Evolutionary conservation across 148 eudicot genomes (phyloP), one percentile per base, ranked within the genome.

Genomic region (Camellia japonica): DNA sequence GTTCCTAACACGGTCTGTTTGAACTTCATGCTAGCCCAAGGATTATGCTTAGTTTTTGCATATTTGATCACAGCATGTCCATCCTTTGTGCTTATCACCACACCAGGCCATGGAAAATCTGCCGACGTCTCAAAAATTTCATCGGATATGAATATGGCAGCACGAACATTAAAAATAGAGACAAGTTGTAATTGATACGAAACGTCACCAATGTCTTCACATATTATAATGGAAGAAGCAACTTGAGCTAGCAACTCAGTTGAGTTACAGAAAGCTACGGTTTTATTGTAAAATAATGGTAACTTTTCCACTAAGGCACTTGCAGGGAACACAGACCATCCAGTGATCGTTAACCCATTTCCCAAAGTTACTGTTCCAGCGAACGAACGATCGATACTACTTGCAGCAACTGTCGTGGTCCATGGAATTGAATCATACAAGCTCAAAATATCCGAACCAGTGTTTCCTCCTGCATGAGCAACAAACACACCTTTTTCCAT

Each of bases 401-500:
- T 75, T 0, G 87, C 87, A 5, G 80, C 89, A 4, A 84, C 87
- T 1, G 87, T 82, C 77, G 76, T 60, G 15, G 76, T 70, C 89
- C 89, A 87, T 12, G 87, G 87, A 3, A 78, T 76, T 10, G 70
- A 81, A 63, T 84, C 80, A 4, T 41, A 61, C 4, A 87, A 0
- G 3, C 59, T 19, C 6, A 13, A 63, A 0, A 54, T 5, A 19
- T 12, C 56, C 0, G 85, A 80, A 0, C 87, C 89, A 8, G 54
- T 59, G 46, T 87, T 84, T n/a, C 89, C 89, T 5, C 82, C 87
- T 56, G 89, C 83, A 30, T 71, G 68, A 16, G 87, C 82, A 19
- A 87, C 85, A 16, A 87, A 4, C 16, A 87, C 80, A 1, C 89
- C 89, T 19, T 60, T 82, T 19, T 84, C 83, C 84, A 82, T 84